phyloP scores from a whole-genome alignment of 164 flowering plant genomes.

The Magnolia kwangsiensis region DNA sequence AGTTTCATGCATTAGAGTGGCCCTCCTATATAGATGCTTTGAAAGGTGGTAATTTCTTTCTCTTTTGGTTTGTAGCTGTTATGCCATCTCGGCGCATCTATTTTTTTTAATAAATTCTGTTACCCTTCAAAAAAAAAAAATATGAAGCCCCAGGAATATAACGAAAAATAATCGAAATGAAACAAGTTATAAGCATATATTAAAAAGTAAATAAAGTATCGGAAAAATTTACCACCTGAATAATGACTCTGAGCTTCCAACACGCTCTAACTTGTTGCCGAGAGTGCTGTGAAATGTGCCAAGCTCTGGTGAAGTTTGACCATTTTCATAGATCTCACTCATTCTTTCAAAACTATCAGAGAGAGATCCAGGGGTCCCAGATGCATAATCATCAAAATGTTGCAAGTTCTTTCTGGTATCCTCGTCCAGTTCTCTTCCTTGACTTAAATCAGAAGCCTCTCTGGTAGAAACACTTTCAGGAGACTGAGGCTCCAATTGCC shows the following conservation, averaged over 20 bases:
- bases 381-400: constrained; percentile 40
- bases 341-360: constrained; percentile 41
- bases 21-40: no score
- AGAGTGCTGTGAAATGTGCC: constrained; percentile 23
- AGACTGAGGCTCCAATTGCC: constrained; percentile 44
- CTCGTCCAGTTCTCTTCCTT: constrained; percentile 35
- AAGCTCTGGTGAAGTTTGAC: constrained; percentile 48
- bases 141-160: neutral
- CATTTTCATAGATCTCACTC: constrained; percentile 38
- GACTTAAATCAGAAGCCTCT: constrained; percentile 55
- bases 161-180: neutral
- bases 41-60: no score
- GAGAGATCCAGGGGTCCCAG: constrained; percentile 44
- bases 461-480: constrained; percentile 53
- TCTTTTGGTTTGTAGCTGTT: no score
- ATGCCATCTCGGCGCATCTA: no score
- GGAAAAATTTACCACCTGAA: constrained; percentile 51
- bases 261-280: constrained; percentile 35
- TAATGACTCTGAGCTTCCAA: constrained; percentile 63
- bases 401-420: constrained; percentile 25
- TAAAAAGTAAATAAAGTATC: neutral
- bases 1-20: no score
- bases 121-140: no score
- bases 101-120: no score
- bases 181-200: no score